These are phyloP conservation scores for Ophiostoma quercus DNA, from an alignment of 2,329 filamentous ascomycete genomes.

Conservation along the genomic window DNA sequence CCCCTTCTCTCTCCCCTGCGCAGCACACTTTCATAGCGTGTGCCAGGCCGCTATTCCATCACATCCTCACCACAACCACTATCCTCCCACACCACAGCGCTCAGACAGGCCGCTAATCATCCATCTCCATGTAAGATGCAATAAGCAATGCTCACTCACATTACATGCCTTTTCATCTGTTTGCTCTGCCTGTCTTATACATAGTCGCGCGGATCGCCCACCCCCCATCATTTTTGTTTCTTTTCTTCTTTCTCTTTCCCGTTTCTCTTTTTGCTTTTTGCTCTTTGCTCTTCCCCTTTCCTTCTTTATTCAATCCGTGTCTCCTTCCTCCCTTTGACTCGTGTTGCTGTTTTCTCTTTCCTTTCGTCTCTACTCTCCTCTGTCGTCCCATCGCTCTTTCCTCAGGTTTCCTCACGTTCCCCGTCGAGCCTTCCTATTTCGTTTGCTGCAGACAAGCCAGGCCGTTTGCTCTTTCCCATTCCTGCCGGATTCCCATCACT, in stretches of 20 bases:
- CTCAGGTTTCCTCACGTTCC: slow-evolving; percentile 13
- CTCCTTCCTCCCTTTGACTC: not conserved
- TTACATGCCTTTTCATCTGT: not conserved
- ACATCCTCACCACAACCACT: not conserved
- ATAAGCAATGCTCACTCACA: not conserved
- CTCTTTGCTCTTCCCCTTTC: not conserved
- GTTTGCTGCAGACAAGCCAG: not conserved
- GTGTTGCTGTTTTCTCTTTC: not conserved
- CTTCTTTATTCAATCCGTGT: not conserved
- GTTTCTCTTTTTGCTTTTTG: not conserved
- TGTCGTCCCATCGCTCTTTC: slow-evolving; percentile 12
- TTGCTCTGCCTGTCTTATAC: slow-evolving; percentile 7
- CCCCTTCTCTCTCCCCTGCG: not conserved
- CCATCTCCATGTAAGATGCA: not conserved
- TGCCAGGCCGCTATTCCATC: slow-evolving; percentile 6
- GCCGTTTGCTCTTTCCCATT: slow-evolving; percentile 12
- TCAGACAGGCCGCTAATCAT: not conserved
- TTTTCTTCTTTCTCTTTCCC: slow-evolving; percentile 17
- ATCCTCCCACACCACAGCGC: not conserved
- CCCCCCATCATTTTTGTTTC: slow-evolving; percentile 14
- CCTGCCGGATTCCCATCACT: not conserved
- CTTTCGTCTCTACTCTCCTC: not conserved
- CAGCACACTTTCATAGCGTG: slow-evolving; percentile 10
- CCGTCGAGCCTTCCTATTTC: slow-evolving; percentile 20
- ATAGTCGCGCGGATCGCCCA: slow-evolving; percentile 20